Evolutionary conservation across 139 green algal species (phyloP), one percentile per base, ranked within the genome.

Genomic region (Chlamydomonas applanata): DNA sequence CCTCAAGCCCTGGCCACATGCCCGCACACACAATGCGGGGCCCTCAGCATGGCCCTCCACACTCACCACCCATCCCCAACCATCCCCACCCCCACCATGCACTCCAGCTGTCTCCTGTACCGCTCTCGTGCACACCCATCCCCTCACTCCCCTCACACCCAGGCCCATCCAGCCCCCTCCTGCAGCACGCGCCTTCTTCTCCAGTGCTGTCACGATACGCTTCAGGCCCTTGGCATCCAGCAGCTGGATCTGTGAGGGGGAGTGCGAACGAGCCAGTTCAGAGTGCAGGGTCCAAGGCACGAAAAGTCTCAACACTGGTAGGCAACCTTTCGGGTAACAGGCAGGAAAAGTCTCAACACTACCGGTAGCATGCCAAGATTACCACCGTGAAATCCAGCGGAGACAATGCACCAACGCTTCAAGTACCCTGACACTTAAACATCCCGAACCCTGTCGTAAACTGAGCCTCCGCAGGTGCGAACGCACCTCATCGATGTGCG

Each of bases 171-270:
- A n/a, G n/a, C n/a, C n/a, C n/a, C n/a, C n/a, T 49, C 7, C 40
- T 7, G 7, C 40, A 49, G 7, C 40, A 11, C 80, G 19, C 40
- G 90, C 88, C 87, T 89, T 90, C n/a, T 86, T 82, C 19, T 96
- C 84, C 36, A 97, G 86, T 0, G 74, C 76, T 2, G 86, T 77
- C 34, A 94, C 77, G 4, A 96, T 75, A 19, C 87, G 84, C 46
- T 82, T 77, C 13, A 97, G 75, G 2, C 81, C 79, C 70, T 88
- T 91, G 16, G 66, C 82, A 59, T 95, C 89, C 52, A 96, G 74
- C 33, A 90, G 73, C 53, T 90, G 79, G 53, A 92, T 83, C 69
- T 91, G 52, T 33, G 46, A 5, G 19, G 30, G 20, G 45, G 24
- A 3, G 45, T 24, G 24, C n/a, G 44, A 44, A 3, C 57, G 14